Base-by-base conservation (phyloP, 345 rosid species). In the Zanthoxylum bungeanum region DNA sequence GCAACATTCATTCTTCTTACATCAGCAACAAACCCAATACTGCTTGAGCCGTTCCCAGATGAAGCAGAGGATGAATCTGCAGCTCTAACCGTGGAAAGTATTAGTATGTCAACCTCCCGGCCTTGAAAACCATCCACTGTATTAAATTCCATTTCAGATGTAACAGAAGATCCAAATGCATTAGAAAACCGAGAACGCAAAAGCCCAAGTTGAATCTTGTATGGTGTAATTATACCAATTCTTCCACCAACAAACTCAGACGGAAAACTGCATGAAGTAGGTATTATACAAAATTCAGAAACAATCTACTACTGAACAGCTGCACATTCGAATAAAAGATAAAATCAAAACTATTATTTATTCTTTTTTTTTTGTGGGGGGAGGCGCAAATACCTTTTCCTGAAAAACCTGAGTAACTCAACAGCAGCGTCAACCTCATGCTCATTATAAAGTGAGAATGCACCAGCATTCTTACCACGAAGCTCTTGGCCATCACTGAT, bases 71-170 rank as follows among this genome's bases (percentile, higher is more conserved):
- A 17, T 40, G 88, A 74, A 72, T 80, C 79, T 57, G 89, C 76
- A 56, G 98, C 99, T 81, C 99, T 87, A 49, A 95, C 98, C 21
- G 98, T 95, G 76, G 98, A 95, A 63, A 95, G 84, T 64, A 95
- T 85, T 72, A 95, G 76, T 75, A 95, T 85, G 77, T 91, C 98
- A 69, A 92, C 96, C 81, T 95, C 99, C 56, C 96, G 82, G 55
- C 97, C 98, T 78, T 95, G 99, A 84, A 95, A 95, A 58, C 99
- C 99, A 66, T 92, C 99, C 42, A 92, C 93, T 14, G 99, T 95
- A 77, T 89, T 95, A 68, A 95, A 84, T 73, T 92, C 99, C 88
- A 95, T 92, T 71, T 91, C 86, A 67, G 91, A 87, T 22, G 76
- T 73, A 61, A 80, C 84, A 77, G 91, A 78, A 64, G 99, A 75